Conservation (phyloP, 148 eudicot species). For the Camellia granthamiana region DNA sequence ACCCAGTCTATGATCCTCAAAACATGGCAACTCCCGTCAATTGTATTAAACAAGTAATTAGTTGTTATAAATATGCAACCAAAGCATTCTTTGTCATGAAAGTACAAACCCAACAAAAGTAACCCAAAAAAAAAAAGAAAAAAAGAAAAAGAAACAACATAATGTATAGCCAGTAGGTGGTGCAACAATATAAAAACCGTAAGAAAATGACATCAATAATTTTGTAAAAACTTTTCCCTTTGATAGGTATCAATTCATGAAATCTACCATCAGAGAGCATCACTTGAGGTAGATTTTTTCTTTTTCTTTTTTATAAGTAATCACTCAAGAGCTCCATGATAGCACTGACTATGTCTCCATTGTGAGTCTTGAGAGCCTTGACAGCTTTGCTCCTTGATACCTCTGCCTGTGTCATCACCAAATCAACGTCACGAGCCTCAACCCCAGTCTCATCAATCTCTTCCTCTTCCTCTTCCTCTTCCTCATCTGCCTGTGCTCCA, state of each 20-base stretch:
- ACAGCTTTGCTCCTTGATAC: slow-evolving; percentile 80
- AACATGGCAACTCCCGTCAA: slow-evolving; percentile 6
- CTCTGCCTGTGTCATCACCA: slow-evolving; percentile 88
- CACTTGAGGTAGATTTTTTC: slow-evolving; percentile 10
- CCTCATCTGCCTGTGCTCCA: slow-evolving; percentile 47
- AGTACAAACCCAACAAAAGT: neutral
- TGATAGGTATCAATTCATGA: neutral
- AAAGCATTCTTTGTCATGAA: neutral
- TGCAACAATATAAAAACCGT: neutral
- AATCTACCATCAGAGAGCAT: neutral
- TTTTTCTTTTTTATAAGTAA: too few species aligned
- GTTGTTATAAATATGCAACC: neutral
- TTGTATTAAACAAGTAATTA: neutral
- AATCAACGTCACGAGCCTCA: slow-evolving; percentile 71
- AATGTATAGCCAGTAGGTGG: neutral
- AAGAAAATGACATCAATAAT: slow-evolving; percentile 13
- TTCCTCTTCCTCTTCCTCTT: slow-evolving; percentile 88
- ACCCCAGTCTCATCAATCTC: slow-evolving; percentile 77
- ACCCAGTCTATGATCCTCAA: neutral
- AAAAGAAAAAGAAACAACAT: neutral
- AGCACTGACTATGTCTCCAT: slow-evolving; percentile 82
- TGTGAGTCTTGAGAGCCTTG: slow-evolving; percentile 66
- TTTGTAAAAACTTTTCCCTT: slow-evolving; percentile 11
- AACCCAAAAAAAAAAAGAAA: too few species aligned
- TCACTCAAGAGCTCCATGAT: slow-evolving; percentile 60